Base-by-base conservation (phyloP, 805 yeast genomes). In the Kuraishia cidri region DNA sequence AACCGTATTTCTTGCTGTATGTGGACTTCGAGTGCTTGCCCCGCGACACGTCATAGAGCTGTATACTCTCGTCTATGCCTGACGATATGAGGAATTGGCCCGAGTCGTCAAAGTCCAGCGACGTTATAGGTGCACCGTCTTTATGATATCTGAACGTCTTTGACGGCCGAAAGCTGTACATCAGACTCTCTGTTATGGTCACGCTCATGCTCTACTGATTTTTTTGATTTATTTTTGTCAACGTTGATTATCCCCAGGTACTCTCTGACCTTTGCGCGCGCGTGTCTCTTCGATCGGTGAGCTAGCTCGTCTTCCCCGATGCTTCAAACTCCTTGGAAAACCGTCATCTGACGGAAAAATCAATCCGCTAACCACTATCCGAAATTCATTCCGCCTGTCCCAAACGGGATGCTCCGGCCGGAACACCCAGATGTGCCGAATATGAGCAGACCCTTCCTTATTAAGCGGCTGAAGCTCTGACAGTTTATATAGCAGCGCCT, bases 1-100 rank as follows among this genome's bases (percentile, higher is more conserved):
- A 83, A 1, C 98, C 98, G 46, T 92, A 92, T 50, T 92, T 92
- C 58, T 87, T 88, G 19, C 92, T 79, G 37, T 73, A 79, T 6
- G 84, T 69, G 4, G 86, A 73, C 44, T 79, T 82, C 28, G 67
- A 46, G 40, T 76, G 81, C 34, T 69, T 64, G 5, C 96, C 97
- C 38, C 69, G 67, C 22, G 70, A 58, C 13, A 71, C 61, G 56
- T 90, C 95, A 52, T 86, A 90, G 13, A 92, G 59, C 46, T 86
- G 94, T 45, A 92, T 76, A 17, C 82, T 66, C 48, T 85, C 90
- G 56, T 84, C 94, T 5, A 77, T 74, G 3, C 94, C 86, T 0
- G 92, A 64, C 2, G 94, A 69, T 22, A 92, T 56, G 22, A 84
- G 62, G 51, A 64, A 80, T 41, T 79, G 80, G 4, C 97, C 97